Conservation (phyloP, 2,329 filamentous ascomycete genomes). For the Xylariaceae sp. region DNA sequence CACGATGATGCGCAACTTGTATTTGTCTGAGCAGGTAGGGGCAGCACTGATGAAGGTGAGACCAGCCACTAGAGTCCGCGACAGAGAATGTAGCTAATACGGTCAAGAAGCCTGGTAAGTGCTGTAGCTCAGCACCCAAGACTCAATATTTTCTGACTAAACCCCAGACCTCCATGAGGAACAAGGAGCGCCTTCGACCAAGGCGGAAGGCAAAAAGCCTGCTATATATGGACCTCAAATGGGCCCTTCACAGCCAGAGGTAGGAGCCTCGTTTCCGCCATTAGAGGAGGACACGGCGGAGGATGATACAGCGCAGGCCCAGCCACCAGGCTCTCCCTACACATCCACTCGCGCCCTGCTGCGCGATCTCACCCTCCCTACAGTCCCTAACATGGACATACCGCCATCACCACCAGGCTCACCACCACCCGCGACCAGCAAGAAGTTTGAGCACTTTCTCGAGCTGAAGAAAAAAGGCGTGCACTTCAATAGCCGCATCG, state of each 20-base stretch:
- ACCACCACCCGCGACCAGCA: conserved; percentile 47
- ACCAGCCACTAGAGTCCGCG: conserved; percentile 25
- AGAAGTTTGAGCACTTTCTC: conserved; percentile 71
- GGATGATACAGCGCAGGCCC: conserved; percentile 9
- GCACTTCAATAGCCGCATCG: conserved; percentile 75
- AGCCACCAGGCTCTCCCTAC: conserved; percentile 60
- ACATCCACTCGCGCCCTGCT: conserved; percentile 59
- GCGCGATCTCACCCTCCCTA: conserved; percentile 69
- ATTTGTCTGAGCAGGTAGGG: conserved; percentile 17
- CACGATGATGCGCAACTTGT: conserved; percentile 2
- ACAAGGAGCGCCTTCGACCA: too few species aligned
- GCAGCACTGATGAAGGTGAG: conserved; percentile 30
- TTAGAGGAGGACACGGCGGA: conserved; percentile 26
- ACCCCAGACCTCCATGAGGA: too few species aligned
- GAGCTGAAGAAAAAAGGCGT: conserved; percentile 70
- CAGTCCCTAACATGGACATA: conserved; percentile 67
- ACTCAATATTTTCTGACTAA: background rate
- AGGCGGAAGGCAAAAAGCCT: conserved; percentile 11
- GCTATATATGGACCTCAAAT: conserved; percentile 27
- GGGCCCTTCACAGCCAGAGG: conserved; percentile 17
- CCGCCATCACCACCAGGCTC: conserved; percentile 67
- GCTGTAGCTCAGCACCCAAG: background rate
- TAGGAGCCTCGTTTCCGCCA: conserved; percentile 24
- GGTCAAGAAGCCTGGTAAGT: conserved; percentile 20
- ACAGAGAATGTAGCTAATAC: conserved; percentile 12